Conservation (phyloP, 805 yeast species). For the Teunomyces gatunensis region DNA sequence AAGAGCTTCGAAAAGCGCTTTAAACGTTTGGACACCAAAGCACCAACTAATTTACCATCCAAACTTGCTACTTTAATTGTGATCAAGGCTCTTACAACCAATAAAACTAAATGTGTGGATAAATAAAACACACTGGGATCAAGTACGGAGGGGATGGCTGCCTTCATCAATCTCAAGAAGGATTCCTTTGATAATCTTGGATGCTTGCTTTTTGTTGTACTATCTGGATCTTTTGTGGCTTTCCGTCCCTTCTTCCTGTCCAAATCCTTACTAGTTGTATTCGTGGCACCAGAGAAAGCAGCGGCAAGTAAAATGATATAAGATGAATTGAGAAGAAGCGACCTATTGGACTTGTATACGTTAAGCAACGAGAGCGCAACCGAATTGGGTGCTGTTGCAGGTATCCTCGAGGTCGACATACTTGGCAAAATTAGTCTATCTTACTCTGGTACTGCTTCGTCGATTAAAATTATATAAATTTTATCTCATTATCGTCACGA, state of each 20-base stretch:
- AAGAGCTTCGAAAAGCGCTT: slow-evolving; percentile 60
- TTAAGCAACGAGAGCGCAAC: slow-evolving; percentile 21
- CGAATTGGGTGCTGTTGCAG: background rate
- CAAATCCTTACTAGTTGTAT: slow-evolving; percentile 13
- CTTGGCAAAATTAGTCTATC: background rate
- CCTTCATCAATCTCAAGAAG: slow-evolving; percentile 24
- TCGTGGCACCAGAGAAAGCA: slow-evolving; percentile 43
- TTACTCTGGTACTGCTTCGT: background rate
- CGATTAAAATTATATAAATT: background rate
- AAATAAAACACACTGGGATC: slow-evolving; percentile 38
- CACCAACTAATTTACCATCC: slow-evolving; percentile 83
- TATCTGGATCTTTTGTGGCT: slow-evolving; percentile 2
- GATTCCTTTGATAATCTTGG: slow-evolving; percentile 32
- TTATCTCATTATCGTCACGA: slow-evolving; percentile 1
- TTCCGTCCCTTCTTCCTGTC: slow-evolving; percentile 1
- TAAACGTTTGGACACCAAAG: slow-evolving; percentile 70
- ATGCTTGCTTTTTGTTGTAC: slow-evolving; percentile 6
- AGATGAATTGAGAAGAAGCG: slow-evolving; percentile 39
- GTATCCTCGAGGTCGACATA: background rate
- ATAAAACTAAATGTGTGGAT: slow-evolving; percentile 52
- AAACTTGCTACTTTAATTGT: slow-evolving; percentile 81
- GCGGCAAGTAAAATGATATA: slow-evolving; percentile 41
- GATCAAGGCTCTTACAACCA: slow-evolving; percentile 66
- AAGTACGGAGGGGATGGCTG: slow-evolving; percentile 32
- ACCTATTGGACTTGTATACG: slow-evolving; percentile 39